Base-by-base conservation (phyloP, 352 stramenopile genomes). In the Globisporangium middletonii region DNA sequence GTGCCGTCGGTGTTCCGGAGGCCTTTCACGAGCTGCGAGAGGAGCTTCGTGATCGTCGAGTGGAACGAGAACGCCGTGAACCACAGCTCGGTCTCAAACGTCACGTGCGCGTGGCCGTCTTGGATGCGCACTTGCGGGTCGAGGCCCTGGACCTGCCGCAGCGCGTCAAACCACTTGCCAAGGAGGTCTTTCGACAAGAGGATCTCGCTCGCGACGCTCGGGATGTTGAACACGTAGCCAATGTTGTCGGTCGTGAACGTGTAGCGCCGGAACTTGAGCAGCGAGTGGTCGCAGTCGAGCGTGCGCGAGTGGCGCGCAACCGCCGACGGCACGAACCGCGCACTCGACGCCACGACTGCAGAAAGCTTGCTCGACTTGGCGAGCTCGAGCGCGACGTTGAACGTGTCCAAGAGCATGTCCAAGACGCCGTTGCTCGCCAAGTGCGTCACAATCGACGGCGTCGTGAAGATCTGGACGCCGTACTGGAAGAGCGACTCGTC, bases 211-310 rank as follows among this genome's bases (percentile, higher is more conserved):
- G 73, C 76, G 67, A 92, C 86, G 0, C 72, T 65, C 28, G 91
- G 83, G 45, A 97, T 97, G 49, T 97, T 92, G 60, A 98, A 86
- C n/a, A 98, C 91, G 66, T 98, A 98, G 41, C 96, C 89, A 48
- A 98, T 90, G 64, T 98, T 89, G 54, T 97, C 81, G 30, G 98
- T 72, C 43, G 97, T 69, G 68, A 94, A 96, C 28, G 92, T 83
- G 54, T 97, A 91, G 18, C 95, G 80, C 58, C 96, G 97, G 57
- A 98, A 96, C 62, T 94, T 94, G 30, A 97, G 86, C n/a, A 92
- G 68, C 38, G 77, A 74, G 44, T 96, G 95, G 54, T 94, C 76
- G 23, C 88, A 97, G 71, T 98, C 93, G 33, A 98, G 72, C 37
- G 73, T 81, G 26, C 77, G 68, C 7, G 65, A 71, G 27, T 64